Conservation (phyloP, 495 filamentous ascomycete genomes). For the Diplogelasinospora grovesii region DNA sequence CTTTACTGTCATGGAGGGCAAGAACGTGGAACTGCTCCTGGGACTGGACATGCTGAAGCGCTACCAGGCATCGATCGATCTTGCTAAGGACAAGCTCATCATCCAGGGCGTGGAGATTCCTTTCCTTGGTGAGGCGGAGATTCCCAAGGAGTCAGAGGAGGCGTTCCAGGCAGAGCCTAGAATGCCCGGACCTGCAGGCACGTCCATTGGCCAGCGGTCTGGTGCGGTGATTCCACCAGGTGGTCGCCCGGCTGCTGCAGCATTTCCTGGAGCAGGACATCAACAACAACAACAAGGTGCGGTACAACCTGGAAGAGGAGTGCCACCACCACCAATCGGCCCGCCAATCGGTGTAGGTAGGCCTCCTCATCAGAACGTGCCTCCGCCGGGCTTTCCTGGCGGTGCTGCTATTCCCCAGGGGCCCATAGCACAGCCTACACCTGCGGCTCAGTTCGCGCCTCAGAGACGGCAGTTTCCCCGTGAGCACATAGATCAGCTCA, state of each 20-base stretch:
- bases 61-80: conserved; percentile 87
- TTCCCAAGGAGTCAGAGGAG: conserved; percentile 72
- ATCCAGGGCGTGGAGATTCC: conserved; percentile 83
- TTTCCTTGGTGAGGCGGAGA: conserved; percentile 89
- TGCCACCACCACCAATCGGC: too few species aligned
- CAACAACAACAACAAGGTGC: too few species aligned
- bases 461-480: conserved; percentile 42
- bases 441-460: conserved; percentile 23
- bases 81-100: conserved; percentile 67
- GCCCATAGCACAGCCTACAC: conserved; percentile 23
- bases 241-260: conserved; percentile 32
- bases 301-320: too few species aligned
- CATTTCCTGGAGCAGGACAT: background rate
- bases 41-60: conserved; percentile 95
- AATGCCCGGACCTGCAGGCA: conserved; percentile 79
- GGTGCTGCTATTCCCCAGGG: too few species aligned
- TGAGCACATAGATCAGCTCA: conserved; percentile 62
- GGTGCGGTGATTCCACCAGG: conserved; percentile 71
- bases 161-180: conserved; percentile 71
- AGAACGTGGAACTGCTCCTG: conserved; percentile 89
- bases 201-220: conserved; percentile 75
- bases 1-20: conserved; percentile 99
- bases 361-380: too few species aligned
- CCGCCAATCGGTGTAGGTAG: too few species aligned
- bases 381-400: too few species aligned